Base-by-base conservation (phyloP, 163 green algal species). In the Scenedesmus sp. region DNA sequence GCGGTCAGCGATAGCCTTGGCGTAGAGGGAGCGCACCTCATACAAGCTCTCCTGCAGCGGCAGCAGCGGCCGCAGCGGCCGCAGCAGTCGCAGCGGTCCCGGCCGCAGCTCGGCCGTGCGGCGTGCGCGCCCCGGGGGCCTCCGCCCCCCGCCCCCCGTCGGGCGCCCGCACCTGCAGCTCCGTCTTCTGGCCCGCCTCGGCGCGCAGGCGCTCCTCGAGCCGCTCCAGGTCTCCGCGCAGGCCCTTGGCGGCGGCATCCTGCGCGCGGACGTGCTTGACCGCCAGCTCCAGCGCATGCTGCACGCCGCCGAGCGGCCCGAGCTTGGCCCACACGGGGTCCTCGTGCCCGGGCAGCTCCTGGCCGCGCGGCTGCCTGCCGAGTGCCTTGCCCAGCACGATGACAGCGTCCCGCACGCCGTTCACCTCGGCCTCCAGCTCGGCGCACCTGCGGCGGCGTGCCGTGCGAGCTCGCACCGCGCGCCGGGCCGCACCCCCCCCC, bases 241-340 rank as follows among this genome's bases (percentile, higher is more conserved):
- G 63, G 20, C 9, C 31, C 24, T 64, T 74, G 45, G 74, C 20
- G n/a, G 45, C 65, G 47, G 48, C 45, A 10, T 81, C 73, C 47
- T 81, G 73, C 7, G 39, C 39, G 39, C 39, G 39, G 7, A 47
- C 39, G 10, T 81, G 74, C 39, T 64, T 67, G 4, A 75, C 60
- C 17, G 75, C 29, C 5, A 75, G 50, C n/a, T 67, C 63, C 13
- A 81, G 74, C 1, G 74, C 63, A 42, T 67, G 58, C 53, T 75
- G 62, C 39, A 81, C 74, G 20, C 74, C 74, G 11, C 74, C 74
- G n/a, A 81, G 63, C 18, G 74, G 60, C 24, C 74, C 74, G 26
- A 60, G 20, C 62, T 45, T 42, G 9, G 15, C 24, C 74, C 74
- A 81, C 4, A 81, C 63, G 7, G 63, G 44, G 44, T 81, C 62